Base-by-base conservation (phyloP, 2,329 filamentous ascomycete genomes). In the Fusarium avenaceum region DNA sequence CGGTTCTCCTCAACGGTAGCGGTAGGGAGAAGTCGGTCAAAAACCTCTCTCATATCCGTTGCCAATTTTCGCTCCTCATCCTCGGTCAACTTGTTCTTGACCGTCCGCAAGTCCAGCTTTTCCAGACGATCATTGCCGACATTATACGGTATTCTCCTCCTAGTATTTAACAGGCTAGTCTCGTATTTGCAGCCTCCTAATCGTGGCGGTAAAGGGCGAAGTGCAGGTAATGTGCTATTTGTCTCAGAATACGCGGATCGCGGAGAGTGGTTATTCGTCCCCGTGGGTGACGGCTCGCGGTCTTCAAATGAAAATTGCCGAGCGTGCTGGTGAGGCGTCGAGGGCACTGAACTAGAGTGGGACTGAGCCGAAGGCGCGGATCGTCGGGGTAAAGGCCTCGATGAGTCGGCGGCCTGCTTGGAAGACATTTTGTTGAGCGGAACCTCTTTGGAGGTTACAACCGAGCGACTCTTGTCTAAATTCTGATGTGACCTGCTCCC, bases 231-330 rank as follows among this genome's bases (percentile, higher is more conserved):
- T 32, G 88, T 85, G 68, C 91, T 89, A 75, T 93, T 94, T 24
- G 93, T 92, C 80, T 97, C 95, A 46, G 94, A 97, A 74, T 95
- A 94, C 19, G 92, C 92, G 6, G 95, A 97, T 62, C 92, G 90
- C 39, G 95, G 96, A 15, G 95, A 97, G 72, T 94, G 92, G 78
- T 90, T 93, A 69, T 88, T 89, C 48, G 88, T 85, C 52, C 90
- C 89, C 72, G 87, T 91, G 38, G 95, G 94, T 17, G 94, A 97
- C 11, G 93, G 94, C 65, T 88, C 86, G 66, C 86, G 87, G 47
- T 94, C 96, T 76, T 89, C 89, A 74, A 92, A 92, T 4, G 91
- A 91, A 75, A 96, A 91, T 74, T 94, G 90, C 61, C 93, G 89
- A 69, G 94, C 89, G 79, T 92, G 91, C 78, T 97, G 94, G 75